Conservation (phyloP, 2,329 filamentous ascomycete species). For the Mycosphaerella sp. region DNA sequence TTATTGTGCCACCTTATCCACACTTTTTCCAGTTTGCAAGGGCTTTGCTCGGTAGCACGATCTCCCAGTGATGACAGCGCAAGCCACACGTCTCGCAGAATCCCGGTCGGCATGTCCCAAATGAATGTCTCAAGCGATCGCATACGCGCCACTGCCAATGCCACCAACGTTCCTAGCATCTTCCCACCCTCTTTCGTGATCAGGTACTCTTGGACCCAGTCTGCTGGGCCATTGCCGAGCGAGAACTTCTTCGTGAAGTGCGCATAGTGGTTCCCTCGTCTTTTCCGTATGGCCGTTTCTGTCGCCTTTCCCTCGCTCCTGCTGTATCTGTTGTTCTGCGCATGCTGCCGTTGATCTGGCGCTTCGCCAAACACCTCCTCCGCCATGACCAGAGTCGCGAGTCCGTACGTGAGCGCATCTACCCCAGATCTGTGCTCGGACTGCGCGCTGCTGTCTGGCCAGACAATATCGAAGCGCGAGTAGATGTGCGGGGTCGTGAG, state of each 20-base stretch:
- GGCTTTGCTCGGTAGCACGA: constrained; percentile 48
- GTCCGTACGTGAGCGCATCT: constrained; percentile 74
- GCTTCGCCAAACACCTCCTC: constrained; percentile 54
- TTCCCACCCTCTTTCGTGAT: constrained; percentile 79
- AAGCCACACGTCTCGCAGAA: constrained; percentile 74
- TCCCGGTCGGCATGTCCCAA: constrained; percentile 86
- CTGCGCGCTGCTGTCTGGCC: constrained; percentile 65
- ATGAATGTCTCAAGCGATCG: constrained; percentile 72
- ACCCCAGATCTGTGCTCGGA: constrained; percentile 65
- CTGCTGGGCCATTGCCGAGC: constrained; percentile 69
- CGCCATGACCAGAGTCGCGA: constrained; percentile 72
- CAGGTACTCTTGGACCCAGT: constrained; percentile 76
- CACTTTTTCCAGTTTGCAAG: constrained; percentile 64
- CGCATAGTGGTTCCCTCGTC: constrained; percentile 68
- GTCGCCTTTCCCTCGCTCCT: constrained; percentile 23
- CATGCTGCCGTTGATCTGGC: constrained; percentile 37
- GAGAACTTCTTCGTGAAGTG: constrained; percentile 77
- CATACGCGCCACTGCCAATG: constrained; percentile 75
- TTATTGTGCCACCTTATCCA: constrained; percentile 85
- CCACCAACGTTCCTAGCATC: constrained; percentile 79
- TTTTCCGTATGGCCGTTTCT: constrained; percentile 35
- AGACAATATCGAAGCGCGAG: constrained; percentile 80
- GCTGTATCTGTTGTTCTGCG: constrained; percentile 27
- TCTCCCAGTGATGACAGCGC: constrained; percentile 66
- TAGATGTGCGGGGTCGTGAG: constrained; percentile 75